Percentiles rank a stretch among this genome's conserved stretches.
Evolutionary conservation across 2,329 filamentous ascomycete genomes (phyloP).

Genomic region (Xenoacremonium recifei): DNA sequence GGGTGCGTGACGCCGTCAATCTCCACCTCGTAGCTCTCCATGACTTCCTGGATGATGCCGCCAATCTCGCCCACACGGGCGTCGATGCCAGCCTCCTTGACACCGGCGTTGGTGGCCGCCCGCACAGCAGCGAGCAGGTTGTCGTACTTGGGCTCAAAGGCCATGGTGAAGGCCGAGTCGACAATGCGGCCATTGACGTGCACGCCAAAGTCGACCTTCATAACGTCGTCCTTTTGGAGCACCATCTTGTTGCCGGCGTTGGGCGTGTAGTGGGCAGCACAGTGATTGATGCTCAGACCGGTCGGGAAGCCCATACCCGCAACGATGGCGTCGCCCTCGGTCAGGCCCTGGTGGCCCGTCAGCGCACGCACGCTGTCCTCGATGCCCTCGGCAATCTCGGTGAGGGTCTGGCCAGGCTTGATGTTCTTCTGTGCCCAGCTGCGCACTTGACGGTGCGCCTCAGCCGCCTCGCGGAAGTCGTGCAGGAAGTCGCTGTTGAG

Average conservation of each 20-base stretch:
- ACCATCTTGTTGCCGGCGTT: slow-evolving; percentile 82
- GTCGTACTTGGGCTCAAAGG: slow-evolving; percentile 74
- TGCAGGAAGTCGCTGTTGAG: slow-evolving; percentile 77
- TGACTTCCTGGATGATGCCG: slow-evolving; percentile 80
- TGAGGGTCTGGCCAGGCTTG: slow-evolving; percentile 76
- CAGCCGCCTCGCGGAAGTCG: slow-evolving; percentile 82
- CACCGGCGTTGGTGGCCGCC: slow-evolving; percentile 79
- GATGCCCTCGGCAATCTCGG: slow-evolving; percentile 83
- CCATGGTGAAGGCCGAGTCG: slow-evolving; percentile 77
- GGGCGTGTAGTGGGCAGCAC: slow-evolving; percentile 82
- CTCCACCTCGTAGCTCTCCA: slow-evolving; percentile 91
- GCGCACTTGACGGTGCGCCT: slow-evolving; percentile 84
- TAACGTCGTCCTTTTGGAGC: slow-evolving; percentile 69
- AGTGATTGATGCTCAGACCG: slow-evolving; percentile 80
- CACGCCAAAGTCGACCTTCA: slow-evolving; percentile 82
- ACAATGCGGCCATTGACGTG: slow-evolving; percentile 80
- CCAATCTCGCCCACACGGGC: slow-evolving; percentile 85
- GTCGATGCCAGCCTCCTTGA: slow-evolving; percentile 84
- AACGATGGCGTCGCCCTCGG: slow-evolving; percentile 74
- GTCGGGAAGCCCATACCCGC: slow-evolving; percentile 87
- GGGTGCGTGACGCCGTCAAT: slow-evolving; percentile 75
- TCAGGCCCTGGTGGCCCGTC: slow-evolving; percentile 72
- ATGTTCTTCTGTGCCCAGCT: slow-evolving; percentile 80
- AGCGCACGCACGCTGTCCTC: slow-evolving; percentile 77
- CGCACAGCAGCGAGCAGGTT: slow-evolving; percentile 71